A percentile compares a stretch with the other conserved stretches of the same genome.
Conservation (phyloP, 208 protist species). For the Leishmania tarentolae region DNA sequence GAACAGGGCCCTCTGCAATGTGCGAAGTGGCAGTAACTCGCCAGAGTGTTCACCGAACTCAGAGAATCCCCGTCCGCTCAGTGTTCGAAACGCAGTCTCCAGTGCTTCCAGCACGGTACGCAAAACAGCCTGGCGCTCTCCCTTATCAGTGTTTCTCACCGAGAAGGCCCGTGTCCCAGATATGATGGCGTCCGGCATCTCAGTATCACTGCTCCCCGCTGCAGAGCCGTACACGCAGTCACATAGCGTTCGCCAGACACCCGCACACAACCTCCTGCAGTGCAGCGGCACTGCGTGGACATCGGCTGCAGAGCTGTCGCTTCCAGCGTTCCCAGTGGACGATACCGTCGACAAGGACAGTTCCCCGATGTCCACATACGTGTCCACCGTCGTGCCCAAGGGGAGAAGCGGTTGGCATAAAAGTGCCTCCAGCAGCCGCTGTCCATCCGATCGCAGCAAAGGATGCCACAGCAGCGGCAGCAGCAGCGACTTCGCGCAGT, state of each 20-base stretch:
- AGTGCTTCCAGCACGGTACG: slow-evolving; percentile 10
- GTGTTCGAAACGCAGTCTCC: slow-evolving; percentile 12
- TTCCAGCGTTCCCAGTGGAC: background rate
- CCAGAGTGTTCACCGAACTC: background rate
- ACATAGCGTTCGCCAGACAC: slow-evolving; percentile 23
- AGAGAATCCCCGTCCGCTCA: background rate
- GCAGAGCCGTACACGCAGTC: slow-evolving; percentile 21
- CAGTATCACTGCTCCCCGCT: slow-evolving; percentile 1
- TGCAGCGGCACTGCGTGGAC: slow-evolving; percentile 22
- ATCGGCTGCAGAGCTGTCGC: background rate
- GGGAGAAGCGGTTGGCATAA: slow-evolving; percentile 25
- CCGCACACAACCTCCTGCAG: slow-evolving; percentile 23
- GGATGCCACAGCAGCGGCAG: slow-evolving; percentile 30
- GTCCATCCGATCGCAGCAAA: slow-evolving; percentile 20
- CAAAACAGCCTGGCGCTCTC: slow-evolving; percentile 19
- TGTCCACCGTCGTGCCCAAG: background rate
- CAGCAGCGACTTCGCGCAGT: slow-evolving; percentile 19
- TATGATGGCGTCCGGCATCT: background rate
- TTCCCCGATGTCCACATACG: background rate
- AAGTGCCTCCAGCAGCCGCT: slow-evolving; percentile 20
- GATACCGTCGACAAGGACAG: background rate
- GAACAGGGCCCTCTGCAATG: slow-evolving; percentile 26
- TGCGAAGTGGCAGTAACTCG: slow-evolving; percentile 33
- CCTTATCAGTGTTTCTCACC: background rate
- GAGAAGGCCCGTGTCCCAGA: background rate